Evolutionary conservation across 2,329 filamentous ascomycete genomes (phyloP), one percentile per base, ranked within the genome.

Genomic region (Hypocrella siamensis): DNA sequence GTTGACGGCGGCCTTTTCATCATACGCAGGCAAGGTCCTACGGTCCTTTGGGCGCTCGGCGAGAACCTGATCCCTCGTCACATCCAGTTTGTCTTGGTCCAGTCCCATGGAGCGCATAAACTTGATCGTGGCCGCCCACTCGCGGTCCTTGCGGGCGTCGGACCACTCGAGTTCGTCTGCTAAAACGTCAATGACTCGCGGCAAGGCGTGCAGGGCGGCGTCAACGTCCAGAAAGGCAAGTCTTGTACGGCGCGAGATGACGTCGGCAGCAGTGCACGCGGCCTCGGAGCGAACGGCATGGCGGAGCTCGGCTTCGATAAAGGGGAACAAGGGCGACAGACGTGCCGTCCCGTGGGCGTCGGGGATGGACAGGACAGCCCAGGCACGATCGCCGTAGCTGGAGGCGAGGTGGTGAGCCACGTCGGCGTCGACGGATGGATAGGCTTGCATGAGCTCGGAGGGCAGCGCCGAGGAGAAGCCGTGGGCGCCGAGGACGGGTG

Each of bases 171-270:
- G 58, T 53, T 84, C 77, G 39, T 75, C 70, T 18, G 57, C 67
- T 74, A 84, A 81, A 31, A 83, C 53, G 45, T 83, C 78, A 40
- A 84, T 79, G 34, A 84, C 70, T 15, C 54, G 58, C 6, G 79
- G 78, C 14, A 84, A 63, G 2, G 76, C 70, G 46, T 78, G 69
- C 9, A 83, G 64, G 0, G 78, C 74, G 17, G 73, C 73, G 47
- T 80, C 69, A 2, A 76, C 76, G 51, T 84, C 81, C 39, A 84
- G 56, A 59, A 84, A 84, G n/a, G 79, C 75, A 28, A 84, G 59
- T 33, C 79, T 67, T 27, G 75, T 83, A 34, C 79, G 65, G 34
- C 79, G 71, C 12, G 77, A 73, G 35, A 84, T 65, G 22, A 82
- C 68, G 47, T 84, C 79, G 28, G 76, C 67, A 3, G 76, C 75